Evolutionary conservation across 441 rosid species (phyloP), one percentile per base, ranked within the genome.

Genomic region (Adansonia gregorii): DNA sequence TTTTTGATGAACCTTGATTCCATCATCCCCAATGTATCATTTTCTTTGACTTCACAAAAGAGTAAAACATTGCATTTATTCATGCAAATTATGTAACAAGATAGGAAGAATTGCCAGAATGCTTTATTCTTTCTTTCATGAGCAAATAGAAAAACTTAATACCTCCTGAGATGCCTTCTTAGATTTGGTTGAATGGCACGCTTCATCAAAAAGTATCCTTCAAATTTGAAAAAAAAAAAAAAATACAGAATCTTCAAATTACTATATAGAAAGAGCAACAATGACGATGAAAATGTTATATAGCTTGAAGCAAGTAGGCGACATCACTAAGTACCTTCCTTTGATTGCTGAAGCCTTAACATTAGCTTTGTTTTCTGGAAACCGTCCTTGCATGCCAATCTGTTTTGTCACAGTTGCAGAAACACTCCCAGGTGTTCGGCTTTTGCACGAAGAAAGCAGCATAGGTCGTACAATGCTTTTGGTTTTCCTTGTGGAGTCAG

Each of bases 181-280:
- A 69, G 73, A 67, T 74, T 79, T 84, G 78, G 80, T 85, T 17
- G 56, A 78, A 22, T 56, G 81, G 67, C 60, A 78, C 74, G 79
- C 80, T 79, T 88, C 87, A 55, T 76, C 82, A 64, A 92, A 88
- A 77, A 90, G 80, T 83, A 84, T 89, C 89, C 98, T 92, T 86
- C 85, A 78, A 73, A 43, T 41, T 31, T 24, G 0, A 27, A 67
- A 61, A 75, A 55, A 67, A 61, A 75, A 55, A 27, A 54, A 41
- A 66, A 55, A 10, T 19, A 31, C 43, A 9, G 46, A 20, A 68
- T 17, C 7, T 43, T 73, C 58, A 19, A 46, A 65, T 20, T 22
- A 19, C n/a, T 31, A 65, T 17, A 31, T 10, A 72, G 45, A 63
- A 49, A 43, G 43, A 76, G 14, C 41, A 61, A 45, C 3, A 48